These are phyloP conservation scores for Annulohypoxylon nitens DNA, from an alignment of 495 filamentous ascomycete species.

Conservation along the genomic window DNA sequence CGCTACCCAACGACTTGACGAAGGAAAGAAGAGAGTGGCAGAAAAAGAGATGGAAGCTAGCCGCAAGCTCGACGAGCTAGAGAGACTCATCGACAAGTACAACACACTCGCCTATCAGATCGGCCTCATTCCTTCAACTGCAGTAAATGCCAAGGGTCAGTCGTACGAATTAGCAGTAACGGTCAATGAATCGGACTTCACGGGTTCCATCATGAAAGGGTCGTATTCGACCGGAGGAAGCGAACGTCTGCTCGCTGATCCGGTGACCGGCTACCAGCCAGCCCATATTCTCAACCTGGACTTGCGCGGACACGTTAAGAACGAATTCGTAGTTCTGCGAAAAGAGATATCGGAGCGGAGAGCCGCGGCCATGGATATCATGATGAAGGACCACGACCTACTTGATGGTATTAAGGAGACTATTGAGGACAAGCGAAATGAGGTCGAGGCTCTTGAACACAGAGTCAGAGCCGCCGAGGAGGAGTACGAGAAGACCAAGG, in stretches of 20 bases:
- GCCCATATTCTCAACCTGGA: conserved; percentile 88
- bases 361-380: conserved; percentile 82
- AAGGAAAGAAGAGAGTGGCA: conserved; percentile 81
- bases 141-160: conserved; percentile 84
- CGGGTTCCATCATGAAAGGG: conserved; percentile 73
- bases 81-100: conserved; percentile 86
- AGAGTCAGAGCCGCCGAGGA: conserved; percentile 85
- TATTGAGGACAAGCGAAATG: conserved; percentile 91
- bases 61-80: conserved; percentile 86
- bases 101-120: conserved; percentile 95
- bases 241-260: conserved; percentile 80
- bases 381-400: conserved; percentile 90
- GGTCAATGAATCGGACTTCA: conserved; percentile 79
- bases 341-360: conserved; percentile 91
- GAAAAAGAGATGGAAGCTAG: conserved; percentile 88
- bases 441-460: conserved; percentile 93
- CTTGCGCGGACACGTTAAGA: conserved; percentile 82
- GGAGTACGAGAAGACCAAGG: conserved; percentile 93
- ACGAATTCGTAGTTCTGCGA: conserved; percentile 78
- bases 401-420: conserved; percentile 93
- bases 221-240: conserved; percentile 58
- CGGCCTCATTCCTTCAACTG: conserved; percentile 85
- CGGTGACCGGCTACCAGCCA: conserved; percentile 87
- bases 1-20: conserved; percentile 78
- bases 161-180: conserved; percentile 85